phyloP scores from a whole-genome alignment of 345 rosid species.

The Hirschfeldia incana region DNA sequence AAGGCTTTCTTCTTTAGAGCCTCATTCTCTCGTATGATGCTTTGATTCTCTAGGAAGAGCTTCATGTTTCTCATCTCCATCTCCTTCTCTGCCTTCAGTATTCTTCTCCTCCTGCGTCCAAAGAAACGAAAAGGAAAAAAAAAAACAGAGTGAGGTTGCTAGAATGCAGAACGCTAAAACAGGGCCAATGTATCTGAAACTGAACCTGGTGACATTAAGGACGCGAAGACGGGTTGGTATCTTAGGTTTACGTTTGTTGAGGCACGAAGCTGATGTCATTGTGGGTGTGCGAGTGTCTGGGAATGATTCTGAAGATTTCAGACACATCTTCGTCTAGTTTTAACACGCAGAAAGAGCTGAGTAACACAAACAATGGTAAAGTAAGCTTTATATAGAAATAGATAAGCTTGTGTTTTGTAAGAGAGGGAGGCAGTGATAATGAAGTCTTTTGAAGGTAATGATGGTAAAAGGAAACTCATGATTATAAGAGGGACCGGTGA shows the following conservation, averaged over 20 bases:
- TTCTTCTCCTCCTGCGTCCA: slow-evolving; percentile 43
- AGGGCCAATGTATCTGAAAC: slow-evolving; percentile 9
- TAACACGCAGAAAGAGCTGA: slow-evolving; percentile 2
- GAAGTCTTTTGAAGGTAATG: slow-evolving; percentile 53
- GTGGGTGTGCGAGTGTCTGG: neutral
- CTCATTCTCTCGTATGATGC: slow-evolving; percentile 65
- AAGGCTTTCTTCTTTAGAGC: slow-evolving; percentile 59
- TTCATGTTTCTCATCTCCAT: slow-evolving; percentile 61
- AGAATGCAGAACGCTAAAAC: neutral
- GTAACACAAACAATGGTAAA: neutral
- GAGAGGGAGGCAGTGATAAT: slow-evolving; percentile 3
- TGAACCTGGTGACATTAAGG: slow-evolving; percentile 28
- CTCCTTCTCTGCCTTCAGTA: slow-evolving; percentile 34
- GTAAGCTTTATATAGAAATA: slow-evolving; percentile 21
- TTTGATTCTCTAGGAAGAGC: slow-evolving; percentile 62
- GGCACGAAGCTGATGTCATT: slow-evolving; percentile 18
- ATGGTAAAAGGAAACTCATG: slow-evolving; percentile 52
- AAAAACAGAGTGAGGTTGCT: neutral
- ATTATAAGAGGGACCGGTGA: slow-evolving; percentile 51
- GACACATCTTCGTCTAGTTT: slow-evolving; percentile 19
- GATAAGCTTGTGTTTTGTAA: neutral
- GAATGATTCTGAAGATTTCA: slow-evolving; percentile 17
- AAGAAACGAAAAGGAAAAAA: neutral
- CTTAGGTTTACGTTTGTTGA: slow-evolving; percentile 12
- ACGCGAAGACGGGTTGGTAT: slow-evolving; percentile 4